Evolutionary conservation across 1,139 yeast species (phyloP).

Genomic region (Pichia sp.): DNA sequence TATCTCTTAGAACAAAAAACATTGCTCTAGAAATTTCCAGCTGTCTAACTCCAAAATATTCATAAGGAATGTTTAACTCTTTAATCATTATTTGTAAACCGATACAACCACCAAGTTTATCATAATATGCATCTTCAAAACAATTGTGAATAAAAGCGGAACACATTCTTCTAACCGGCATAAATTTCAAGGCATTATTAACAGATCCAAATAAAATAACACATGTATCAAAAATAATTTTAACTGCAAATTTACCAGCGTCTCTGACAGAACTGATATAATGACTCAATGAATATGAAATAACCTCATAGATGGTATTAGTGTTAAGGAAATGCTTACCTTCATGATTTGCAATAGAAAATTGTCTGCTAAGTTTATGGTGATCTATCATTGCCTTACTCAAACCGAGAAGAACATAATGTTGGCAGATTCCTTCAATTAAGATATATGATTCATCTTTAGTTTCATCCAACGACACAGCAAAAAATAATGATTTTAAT

Average conservation of each 20-base stretch:
- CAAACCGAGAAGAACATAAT: slow-evolving; percentile 70
- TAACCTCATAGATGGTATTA: slow-evolving; percentile 63
- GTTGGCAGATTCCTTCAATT: slow-evolving; percentile 66
- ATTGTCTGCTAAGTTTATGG: slow-evolving; percentile 62
- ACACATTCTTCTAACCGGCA: slow-evolving; percentile 70
- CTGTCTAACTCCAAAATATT: slow-evolving; percentile 73
- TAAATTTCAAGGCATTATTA: slow-evolving; percentile 63
- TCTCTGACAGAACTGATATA: slow-evolving; percentile 65
- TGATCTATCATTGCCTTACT: slow-evolving; percentile 69
- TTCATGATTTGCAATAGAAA: slow-evolving; percentile 73
- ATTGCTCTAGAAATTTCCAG: slow-evolving; percentile 81
- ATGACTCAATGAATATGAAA: slow-evolving; percentile 75
- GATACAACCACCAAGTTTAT: slow-evolving; percentile 82
- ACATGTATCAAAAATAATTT: slow-evolving; percentile 56
- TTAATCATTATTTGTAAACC: slow-evolving; percentile 73
- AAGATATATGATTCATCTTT: slow-evolving; percentile 59
- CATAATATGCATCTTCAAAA: slow-evolving; percentile 79
- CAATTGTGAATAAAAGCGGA: slow-evolving; percentile 86
- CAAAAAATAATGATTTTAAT: slow-evolving; percentile 63
- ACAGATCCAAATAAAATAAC: slow-evolving; percentile 59
- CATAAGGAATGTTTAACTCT: slow-evolving; percentile 59
- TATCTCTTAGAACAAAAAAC: slow-evolving; percentile 85
- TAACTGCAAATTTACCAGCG: slow-evolving; percentile 64
- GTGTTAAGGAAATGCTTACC: slow-evolving; percentile 69
- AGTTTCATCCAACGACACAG: slow-evolving; percentile 73